Percentiles rank a stretch among this genome's conserved stretches.
These are phyloP conservation scores for Talaromyces adpressus DNA, from an alignment of 495 filamentous ascomycete species.

Conservation along the genomic window DNA sequence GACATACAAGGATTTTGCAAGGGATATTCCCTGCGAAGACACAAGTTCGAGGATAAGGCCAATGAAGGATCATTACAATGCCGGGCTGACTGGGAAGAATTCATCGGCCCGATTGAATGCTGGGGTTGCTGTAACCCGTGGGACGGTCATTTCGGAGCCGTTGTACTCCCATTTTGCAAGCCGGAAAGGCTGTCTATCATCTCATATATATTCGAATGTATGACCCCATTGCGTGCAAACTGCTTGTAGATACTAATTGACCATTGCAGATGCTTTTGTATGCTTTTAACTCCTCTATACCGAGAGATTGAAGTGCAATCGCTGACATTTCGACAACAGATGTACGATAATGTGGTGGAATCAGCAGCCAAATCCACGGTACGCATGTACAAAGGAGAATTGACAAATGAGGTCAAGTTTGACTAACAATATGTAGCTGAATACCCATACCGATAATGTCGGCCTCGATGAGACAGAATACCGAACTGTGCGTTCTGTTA, in stretches of 20 bases:
- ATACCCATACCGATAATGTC: constrained; percentile 13
- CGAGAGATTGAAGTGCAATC: too few species aligned
- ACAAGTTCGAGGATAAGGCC: constrained; percentile 14
- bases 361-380: constrained; percentile 16
- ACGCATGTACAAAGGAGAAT: neutral
- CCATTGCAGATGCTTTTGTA: too few species aligned
- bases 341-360: constrained; percentile 22
- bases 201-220: constrained; percentile 20
- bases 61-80: constrained; percentile 15
- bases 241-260: too few species aligned
- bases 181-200: constrained; percentile 15
- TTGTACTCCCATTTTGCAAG: constrained; percentile 16
- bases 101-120: constrained; percentile 18
- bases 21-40: constrained; percentile 14
- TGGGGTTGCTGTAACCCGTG: constrained; percentile 18
- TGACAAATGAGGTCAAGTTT: neutral
- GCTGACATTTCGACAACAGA: constrained; percentile 1
- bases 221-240: neutral
- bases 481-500: constrained; percentile 17
- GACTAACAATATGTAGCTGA: constrained; percentile 8
- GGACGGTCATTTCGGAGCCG: constrained; percentile 16
- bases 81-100: constrained; percentile 15
- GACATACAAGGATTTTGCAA: constrained; percentile 15
- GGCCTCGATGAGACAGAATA: constrained; percentile 18
- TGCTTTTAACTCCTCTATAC: too few species aligned